Percentiles rank a stretch among this genome's conserved stretches.
Evolutionary conservation across 2,329 filamentous ascomycete genomes (phyloP).

Genomic region (Ophiostoma populinum): DNA sequence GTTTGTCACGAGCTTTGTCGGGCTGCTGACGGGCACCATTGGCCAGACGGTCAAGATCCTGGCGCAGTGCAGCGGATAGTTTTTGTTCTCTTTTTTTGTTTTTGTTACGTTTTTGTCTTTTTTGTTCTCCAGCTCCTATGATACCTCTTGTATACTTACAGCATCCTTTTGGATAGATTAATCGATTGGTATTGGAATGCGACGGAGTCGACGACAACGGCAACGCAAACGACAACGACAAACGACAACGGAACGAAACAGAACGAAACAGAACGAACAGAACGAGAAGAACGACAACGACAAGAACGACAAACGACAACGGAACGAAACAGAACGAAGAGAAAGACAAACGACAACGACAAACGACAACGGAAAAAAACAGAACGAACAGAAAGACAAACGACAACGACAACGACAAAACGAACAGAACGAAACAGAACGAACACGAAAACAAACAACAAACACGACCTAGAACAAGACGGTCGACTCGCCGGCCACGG

Average conservation of each 20-base stretch:
- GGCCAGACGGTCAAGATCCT: conserved; percentile 1
- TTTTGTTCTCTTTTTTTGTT: neutral
- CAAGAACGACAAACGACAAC: neutral
- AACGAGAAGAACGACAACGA: neutral
- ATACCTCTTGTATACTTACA: too few species aligned
- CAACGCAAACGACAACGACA: neutral
- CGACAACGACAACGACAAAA: neutral
- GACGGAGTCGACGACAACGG: too few species aligned
- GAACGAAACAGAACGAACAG: neutral
- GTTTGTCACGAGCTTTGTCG: neutral
- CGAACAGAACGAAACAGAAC: neutral
- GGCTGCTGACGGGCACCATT: neutral
- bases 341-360: neutral
- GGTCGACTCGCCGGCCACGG: too few species aligned
- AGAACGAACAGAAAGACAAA: neutral
- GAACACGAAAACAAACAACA: neutral
- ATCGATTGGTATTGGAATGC: too few species aligned
- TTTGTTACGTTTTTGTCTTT: neutral
- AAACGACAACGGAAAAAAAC: neutral
- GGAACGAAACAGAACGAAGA: too few species aligned
- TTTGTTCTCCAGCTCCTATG: neutral
- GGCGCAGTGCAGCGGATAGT: conserved; percentile 2
- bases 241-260: neutral
- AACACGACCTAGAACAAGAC: too few species aligned
- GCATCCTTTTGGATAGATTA: too few species aligned